A percentile compares a stretch with the other conserved stretches of the same genome.
Conservation (phyloP, 2,329 filamentous ascomycete genomes). For the Aureobasidium sp. region DNA sequence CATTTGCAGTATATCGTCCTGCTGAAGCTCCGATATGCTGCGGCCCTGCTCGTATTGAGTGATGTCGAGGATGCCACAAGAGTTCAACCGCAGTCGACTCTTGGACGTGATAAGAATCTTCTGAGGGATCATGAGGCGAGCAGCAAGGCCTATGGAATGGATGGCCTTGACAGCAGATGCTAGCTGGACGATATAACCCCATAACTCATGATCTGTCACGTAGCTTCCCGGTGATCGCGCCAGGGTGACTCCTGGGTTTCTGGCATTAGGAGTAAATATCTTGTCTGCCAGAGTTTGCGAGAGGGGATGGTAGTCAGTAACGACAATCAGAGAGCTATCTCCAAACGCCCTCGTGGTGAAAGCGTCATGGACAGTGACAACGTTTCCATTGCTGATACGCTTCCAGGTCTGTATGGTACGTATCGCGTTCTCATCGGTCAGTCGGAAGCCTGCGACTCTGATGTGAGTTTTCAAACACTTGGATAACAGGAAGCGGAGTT, state of each 20-base stretch:
- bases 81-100: conserved; percentile 78
- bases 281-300: conserved; percentile 83
- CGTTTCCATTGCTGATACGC: conserved; percentile 66
- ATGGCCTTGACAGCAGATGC: conserved; percentile 80
- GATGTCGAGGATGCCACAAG: conserved; percentile 83
- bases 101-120: conserved; percentile 88
- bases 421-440: conserved; percentile 85
- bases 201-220: conserved; percentile 67
- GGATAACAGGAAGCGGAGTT: conserved; percentile 22
- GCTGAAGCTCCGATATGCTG: conserved; percentile 66
- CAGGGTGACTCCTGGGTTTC: conserved; percentile 13
- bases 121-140: conserved; percentile 73
- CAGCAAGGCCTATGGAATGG: conserved; percentile 71
- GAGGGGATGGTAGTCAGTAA: conserved; percentile 85
- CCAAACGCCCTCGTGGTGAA: conserved; percentile 91
- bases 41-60: conserved; percentile 67
- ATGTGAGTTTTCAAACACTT: not conserved
- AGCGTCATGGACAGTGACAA: conserved; percentile 81
- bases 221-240: conserved; percentile 23
- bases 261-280: conserved; percentile 46
- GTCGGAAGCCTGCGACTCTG: conserved; percentile 56
- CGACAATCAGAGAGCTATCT: conserved; percentile 88
- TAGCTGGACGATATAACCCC: conserved; percentile 89
- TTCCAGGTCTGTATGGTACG: conserved; percentile 84
- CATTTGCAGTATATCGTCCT: conserved; percentile 78